Percentiles rank a stretch among this genome's conserved stretches.
These are phyloP conservation scores for Aspergillus fijiensis DNA, from an alignment of 2,329 filamentous ascomycete genomes.

Conservation along the genomic window DNA sequence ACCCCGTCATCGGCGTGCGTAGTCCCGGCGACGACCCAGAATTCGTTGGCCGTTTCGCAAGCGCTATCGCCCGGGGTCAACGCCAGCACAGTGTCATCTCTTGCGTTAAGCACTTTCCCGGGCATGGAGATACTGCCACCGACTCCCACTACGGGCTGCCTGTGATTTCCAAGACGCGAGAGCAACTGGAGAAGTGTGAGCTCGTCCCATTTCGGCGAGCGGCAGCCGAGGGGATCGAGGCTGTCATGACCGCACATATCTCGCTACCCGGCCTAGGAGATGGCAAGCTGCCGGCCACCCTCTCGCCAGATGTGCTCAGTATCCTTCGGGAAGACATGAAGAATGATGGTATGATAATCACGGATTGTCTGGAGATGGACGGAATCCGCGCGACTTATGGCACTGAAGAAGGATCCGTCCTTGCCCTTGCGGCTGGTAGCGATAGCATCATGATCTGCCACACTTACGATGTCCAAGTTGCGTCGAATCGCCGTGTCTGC, in stretches of 20 bases:
- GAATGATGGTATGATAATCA: slow-evolving; percentile 47
- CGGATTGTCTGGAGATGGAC: slow-evolving; percentile 49
- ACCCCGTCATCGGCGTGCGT: slow-evolving; percentile 46
- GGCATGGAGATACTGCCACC: slow-evolving; percentile 46
- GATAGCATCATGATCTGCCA: slow-evolving; percentile 51
- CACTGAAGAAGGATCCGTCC: slow-evolving; percentile 42
- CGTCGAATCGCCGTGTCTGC: slow-evolving; percentile 41
- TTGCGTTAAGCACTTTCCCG: slow-evolving; percentile 49
- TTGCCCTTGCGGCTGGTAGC: slow-evolving; percentile 45
- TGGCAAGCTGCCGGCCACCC: slow-evolving; percentile 39
- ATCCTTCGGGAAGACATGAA: slow-evolving; percentile 45
- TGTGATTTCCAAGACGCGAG: slow-evolving; percentile 38
- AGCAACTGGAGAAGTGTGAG: slow-evolving; percentile 42
- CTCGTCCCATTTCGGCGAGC: slow-evolving; percentile 47
- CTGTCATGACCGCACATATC: slow-evolving; percentile 50
- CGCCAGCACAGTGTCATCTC: slow-evolving; percentile 42
- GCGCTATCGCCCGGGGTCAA: slow-evolving; percentile 40
- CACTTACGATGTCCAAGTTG: slow-evolving; percentile 43
- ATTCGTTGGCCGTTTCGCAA: slow-evolving; percentile 43
- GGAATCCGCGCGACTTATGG: slow-evolving; percentile 44
- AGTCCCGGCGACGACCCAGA: slow-evolving; percentile 46
- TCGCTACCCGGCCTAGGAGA: slow-evolving; percentile 38
- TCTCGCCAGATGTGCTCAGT: slow-evolving; percentile 38
- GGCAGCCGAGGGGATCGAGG: slow-evolving; percentile 42
- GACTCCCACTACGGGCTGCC: slow-evolving; percentile 48